A percentile compares a stretch with the other conserved stretches of the same genome.
phyloP scores from a whole-genome alignment of 2,329 filamentous ascomycete species.

The Onygenales sp. region DNA sequence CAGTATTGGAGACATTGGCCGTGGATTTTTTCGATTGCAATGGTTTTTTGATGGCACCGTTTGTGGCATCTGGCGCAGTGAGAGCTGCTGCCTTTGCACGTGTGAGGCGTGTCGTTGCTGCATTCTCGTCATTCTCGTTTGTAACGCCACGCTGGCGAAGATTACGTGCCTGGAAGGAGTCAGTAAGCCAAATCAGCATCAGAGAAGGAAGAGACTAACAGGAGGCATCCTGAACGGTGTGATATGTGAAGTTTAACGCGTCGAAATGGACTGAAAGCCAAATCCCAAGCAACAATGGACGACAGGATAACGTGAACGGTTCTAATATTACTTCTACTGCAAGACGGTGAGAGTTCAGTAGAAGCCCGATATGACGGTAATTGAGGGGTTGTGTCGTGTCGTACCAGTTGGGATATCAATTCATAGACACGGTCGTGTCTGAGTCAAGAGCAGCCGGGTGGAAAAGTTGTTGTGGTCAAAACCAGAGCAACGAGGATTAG shows the following conservation, averaged over 20 bases:
- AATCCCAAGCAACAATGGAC: background rate
- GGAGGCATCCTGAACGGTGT: slow-evolving; percentile 43
- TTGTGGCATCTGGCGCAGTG: slow-evolving; percentile 41
- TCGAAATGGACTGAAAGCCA: background rate
- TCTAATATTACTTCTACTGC: background rate
- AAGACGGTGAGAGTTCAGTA: background rate
- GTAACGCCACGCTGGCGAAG: slow-evolving; percentile 65
- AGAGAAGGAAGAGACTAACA: slow-evolving; percentile 35
- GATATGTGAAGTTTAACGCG: slow-evolving; percentile 7
- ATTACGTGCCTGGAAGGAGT: slow-evolving; percentile 53
- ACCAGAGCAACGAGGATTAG: background rate
- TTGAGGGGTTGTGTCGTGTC: background rate
- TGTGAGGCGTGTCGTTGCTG: slow-evolving; percentile 68
- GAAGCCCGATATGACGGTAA: background rate
- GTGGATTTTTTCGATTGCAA: slow-evolving; percentile 60
- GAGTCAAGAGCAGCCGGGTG: background rate
- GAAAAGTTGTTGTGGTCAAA: slow-evolving; percentile 1
- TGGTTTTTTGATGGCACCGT: slow-evolving; percentile 54
- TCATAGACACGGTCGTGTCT: background rate
- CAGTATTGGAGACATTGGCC: slow-evolving; percentile 34
- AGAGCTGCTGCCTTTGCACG: slow-evolving; percentile 80
- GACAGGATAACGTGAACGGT: background rate
- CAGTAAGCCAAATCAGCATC: slow-evolving; percentile 21
- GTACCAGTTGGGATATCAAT: background rate
- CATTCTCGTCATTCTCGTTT: slow-evolving; percentile 95